phyloP scores from a whole-genome alignment of 805 yeast species.

The Yamadazyma laniorum region DNA sequence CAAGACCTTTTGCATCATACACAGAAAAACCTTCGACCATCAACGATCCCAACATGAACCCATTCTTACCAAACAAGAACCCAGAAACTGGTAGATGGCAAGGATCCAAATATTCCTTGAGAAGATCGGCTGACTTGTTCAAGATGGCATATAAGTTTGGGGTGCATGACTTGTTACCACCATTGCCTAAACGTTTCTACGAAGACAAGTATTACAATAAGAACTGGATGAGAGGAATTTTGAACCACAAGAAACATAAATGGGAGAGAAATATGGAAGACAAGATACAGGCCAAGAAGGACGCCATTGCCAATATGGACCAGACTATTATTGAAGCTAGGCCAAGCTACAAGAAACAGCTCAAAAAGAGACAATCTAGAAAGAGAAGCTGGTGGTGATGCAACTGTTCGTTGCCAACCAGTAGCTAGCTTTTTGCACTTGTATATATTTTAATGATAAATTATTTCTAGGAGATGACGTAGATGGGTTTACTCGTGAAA shows the following conservation, averaged over 20 bases:
- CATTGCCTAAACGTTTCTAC: slow-evolving; percentile 66
- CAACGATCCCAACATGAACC: slow-evolving; percentile 72
- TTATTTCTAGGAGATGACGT: too few species aligned
- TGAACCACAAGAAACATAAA: slow-evolving; percentile 75
- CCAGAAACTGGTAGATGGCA: slow-evolving; percentile 78
- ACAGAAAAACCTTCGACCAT: slow-evolving; percentile 63
- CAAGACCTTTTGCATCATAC: slow-evolving; percentile 71
- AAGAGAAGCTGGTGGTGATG: slow-evolving; percentile 38
- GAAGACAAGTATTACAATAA: slow-evolving; percentile 72
- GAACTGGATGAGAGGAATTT: slow-evolving; percentile 72
- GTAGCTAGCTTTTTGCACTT: slow-evolving; percentile 1
- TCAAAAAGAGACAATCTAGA: slow-evolving; percentile 33
- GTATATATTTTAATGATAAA: slow-evolving; percentile 8
- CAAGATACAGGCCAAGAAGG: slow-evolving; percentile 58
- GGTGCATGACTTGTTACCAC: slow-evolving; percentile 74
- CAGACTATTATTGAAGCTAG: slow-evolving; percentile 63
- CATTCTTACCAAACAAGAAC: slow-evolving; percentile 82
- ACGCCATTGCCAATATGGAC: slow-evolving; percentile 67
- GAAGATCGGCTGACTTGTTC: slow-evolving; percentile 80
- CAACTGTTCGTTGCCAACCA: too few species aligned
- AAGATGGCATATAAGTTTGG: slow-evolving; percentile 82
- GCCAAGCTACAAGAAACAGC: slow-evolving; percentile 42
- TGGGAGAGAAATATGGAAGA: slow-evolving; percentile 67
- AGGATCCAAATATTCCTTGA: slow-evolving; percentile 71
- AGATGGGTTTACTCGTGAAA: too few species aligned